Percentiles rank a stretch among this genome's conserved stretches.
Conservation (phyloP, 1,139 yeast species). For the Candida sanyaensis region DNA sequence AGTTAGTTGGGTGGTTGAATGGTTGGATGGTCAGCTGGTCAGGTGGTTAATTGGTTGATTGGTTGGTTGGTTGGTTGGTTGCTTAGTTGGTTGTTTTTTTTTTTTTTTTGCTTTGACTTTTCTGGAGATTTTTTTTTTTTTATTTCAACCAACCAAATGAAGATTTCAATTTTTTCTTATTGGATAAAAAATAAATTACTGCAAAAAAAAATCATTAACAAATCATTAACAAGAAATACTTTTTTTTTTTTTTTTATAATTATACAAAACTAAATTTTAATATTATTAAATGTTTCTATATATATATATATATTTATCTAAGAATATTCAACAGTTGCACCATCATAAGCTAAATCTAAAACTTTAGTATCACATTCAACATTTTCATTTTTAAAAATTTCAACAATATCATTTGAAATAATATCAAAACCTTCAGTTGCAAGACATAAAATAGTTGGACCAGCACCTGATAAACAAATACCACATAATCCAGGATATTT, state of each 20-base stretch:
- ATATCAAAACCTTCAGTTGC: slow-evolving; percentile 86
- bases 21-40: too few species aligned
- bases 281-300: not conserved
- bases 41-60: too few species aligned
- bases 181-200: too few species aligned
- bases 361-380: slow-evolving; percentile 82
- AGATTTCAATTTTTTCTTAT: too few species aligned
- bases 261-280: not conserved
- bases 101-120: too few species aligned
- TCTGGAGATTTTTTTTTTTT: too few species aligned
- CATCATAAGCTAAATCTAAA: slow-evolving; percentile 83
- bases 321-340: slow-evolving; percentile 53
- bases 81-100: too few species aligned
- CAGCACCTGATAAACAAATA: slow-evolving; percentile 95
- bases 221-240: too few species aligned
- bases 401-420: slow-evolving; percentile 77
- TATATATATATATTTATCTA: not conserved
- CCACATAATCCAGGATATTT: slow-evolving; percentile 87
- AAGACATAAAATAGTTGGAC: slow-evolving; percentile 92
- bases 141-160: too few species aligned
- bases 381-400: slow-evolving; percentile 63
- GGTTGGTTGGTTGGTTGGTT: too few species aligned
- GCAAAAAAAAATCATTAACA: too few species aligned
- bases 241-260: not conserved
- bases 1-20: too few species aligned